These are phyloP conservation scores for Corymbia maculata DNA, from an alignment of 345 rosid species.

Conservation along the genomic window DNA sequence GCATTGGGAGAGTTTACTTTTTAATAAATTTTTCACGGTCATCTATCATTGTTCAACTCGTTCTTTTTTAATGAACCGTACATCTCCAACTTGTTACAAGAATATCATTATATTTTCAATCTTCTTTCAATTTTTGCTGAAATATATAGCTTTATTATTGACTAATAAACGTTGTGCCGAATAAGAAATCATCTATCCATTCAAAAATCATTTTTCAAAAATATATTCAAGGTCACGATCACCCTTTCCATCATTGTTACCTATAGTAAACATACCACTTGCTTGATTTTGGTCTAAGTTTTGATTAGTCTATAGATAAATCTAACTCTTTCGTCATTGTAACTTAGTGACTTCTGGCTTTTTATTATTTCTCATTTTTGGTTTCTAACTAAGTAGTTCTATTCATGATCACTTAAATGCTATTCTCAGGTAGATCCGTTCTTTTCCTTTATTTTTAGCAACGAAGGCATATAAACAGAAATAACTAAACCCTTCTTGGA, in stretches of 20 bases:
- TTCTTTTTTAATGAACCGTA: background rate
- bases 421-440: background rate
- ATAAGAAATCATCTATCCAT: too few relatives aligned
- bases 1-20: background rate
- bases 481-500: background rate
- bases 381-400: too few relatives aligned
- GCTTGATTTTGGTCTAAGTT: background rate
- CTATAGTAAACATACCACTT: background rate
- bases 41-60: background rate
- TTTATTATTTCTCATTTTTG: background rate
- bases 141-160: too few relatives aligned
- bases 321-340: background rate
- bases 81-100: background rate
- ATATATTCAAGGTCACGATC: background rate
- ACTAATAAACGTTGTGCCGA: background rate
- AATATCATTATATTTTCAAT: background rate
- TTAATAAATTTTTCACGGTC: background rate
- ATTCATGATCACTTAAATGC: too few relatives aligned
- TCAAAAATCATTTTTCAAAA: too few relatives aligned
- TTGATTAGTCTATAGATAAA: background rate
- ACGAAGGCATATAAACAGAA: background rate
- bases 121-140: background rate
- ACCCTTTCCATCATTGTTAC: background rate
- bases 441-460: background rate
- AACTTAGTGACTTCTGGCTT: background rate